Evolutionary conservation across 208 protist species (phyloP), one percentile per base, ranked within the genome.

Genomic region (Crithidia sp.): DNA sequence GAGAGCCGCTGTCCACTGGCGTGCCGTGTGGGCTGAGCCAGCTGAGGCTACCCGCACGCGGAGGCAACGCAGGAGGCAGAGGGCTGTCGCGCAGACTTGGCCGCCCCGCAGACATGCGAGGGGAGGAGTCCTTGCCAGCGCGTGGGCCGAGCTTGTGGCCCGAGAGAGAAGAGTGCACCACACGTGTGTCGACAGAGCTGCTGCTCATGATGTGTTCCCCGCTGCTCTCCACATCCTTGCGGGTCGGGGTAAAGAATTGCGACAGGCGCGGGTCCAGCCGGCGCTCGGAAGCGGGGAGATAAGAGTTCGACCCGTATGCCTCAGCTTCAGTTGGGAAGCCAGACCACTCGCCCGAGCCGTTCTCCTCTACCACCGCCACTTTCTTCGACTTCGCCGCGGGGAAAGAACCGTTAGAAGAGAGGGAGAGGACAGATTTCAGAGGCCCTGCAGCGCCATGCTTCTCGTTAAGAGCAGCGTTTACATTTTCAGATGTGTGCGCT

Each of bases 261-360:
- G 39, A 39, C 2, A 76, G 60, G 13, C 62, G 71, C 47, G 47
- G 62, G 45, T 76, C 71, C 9, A 76, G 44, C 45, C 28, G 41
- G 17, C 62, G 12, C 10, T 56, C 70, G 3, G 36, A 44, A 2
- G 44, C 14, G 36, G 44, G 19, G 9, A 7, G 39, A 12, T 41
- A 47, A 4, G 60, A 59, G n/a, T 12, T 60, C 5, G 49, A 66
- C 10, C 19, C 28, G 41, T 19, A 14, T 41, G 59, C 50, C 7
- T 66, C 61, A 19, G n/a, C 13, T 9, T 45, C 43, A 5, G 41
- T 47, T 4, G 16, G 19, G 5, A 52, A 16, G 45, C 61, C 61
- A 0, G 61, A 55, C 61, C 19, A 45, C 7, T 66, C 61, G 19
- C 43, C 45, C 17, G 61, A 40, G 7, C 17, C 60, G 7, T 47